A percentile compares a stretch with the other conserved stretches of the same genome.
phyloP scores from a whole-genome alignment of 2,329 filamentous ascomycete genomes.

The Paracamarosporium sp. region DNA sequence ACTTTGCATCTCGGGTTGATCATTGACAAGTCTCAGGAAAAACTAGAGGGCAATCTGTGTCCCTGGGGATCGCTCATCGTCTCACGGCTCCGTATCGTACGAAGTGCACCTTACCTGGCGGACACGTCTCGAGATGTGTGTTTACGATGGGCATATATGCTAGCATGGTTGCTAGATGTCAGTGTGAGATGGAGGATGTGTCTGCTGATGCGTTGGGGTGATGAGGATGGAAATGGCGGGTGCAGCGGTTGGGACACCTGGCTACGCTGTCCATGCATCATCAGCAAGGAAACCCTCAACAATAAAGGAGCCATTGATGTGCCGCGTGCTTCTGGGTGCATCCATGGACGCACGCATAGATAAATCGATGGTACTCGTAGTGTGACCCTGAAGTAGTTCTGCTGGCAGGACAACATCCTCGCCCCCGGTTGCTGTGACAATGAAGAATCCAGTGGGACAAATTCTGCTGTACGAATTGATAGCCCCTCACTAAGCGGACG shows the following conservation, averaged over 20 bases:
- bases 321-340: background rate
- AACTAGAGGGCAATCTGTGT: background rate
- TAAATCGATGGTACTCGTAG: background rate
- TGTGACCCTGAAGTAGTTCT: background rate
- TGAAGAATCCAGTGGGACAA: background rate
- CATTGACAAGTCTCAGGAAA: background rate
- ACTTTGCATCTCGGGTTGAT: background rate
- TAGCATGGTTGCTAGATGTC: background rate
- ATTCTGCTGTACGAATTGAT: background rate
- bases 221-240: background rate
- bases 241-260: background rate
- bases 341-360: background rate
- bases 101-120: background rate
- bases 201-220: background rate
- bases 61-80: background rate
- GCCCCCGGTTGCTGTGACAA: constrained; percentile 5
- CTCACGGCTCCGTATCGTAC: no score
- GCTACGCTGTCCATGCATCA: background rate
- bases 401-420: background rate
- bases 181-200: background rate
- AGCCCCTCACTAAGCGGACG: background rate
- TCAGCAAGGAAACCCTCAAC: background rate
- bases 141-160: background rate
- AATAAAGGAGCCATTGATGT: background rate
- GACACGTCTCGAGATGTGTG: background rate